Evolutionary conservation across 2,329 filamentous ascomycete genomes (phyloP), one percentile per base, ranked within the genome.

Genomic region (Trichoderma sp.): DNA sequence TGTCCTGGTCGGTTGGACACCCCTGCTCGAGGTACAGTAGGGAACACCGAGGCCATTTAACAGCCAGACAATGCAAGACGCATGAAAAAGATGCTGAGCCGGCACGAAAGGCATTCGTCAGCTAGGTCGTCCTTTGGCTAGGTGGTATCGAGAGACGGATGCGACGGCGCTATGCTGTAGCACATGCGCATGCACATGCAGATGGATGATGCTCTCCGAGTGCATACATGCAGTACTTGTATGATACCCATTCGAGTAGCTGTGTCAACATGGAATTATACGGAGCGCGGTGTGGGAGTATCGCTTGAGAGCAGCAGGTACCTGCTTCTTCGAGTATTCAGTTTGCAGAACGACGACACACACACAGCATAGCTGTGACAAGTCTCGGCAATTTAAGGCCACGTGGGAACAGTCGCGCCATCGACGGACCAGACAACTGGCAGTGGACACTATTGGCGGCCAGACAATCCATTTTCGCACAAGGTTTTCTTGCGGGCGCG

Each of bases 371-470:
- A 32, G 28, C 36, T 39, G 50, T 23, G 32, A 53, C 17, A n/a
- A 58, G 39, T 59, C 39, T 68, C 55, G 65, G 50, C 34, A 68
- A 68, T 68, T 68, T 23, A 30, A 9, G 36, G 39, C 67, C 66
- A 50, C 57, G 57, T 69, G 67, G 67, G 30, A 62, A 69, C 8
- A 53, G 67, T 62, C 30, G 67, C 57, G 67, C 67, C 57, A 53
- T 69, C 57, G 39, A 62, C 57, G 28, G 39, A 53, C 57, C 55
- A 34, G 28, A 62, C n/a, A 50, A 62, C 23, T 67, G 64, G 57
- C 57, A 50, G 55, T 53, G 26, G 66, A 43, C 26, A 68, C 13
- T 17, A 8, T 26, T 17, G 39, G 26, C 55, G 20, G 28, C 64
- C 32, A 61, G 23, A 13, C 32, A 23, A 28, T 50, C 20, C 15